A percentile compares a stretch with the other conserved stretches of the same genome.
Evolutionary conservation across 768 basidiomycete genomes (phyloP).

Genomic region (Xerocomellus chrysenteron): DNA sequence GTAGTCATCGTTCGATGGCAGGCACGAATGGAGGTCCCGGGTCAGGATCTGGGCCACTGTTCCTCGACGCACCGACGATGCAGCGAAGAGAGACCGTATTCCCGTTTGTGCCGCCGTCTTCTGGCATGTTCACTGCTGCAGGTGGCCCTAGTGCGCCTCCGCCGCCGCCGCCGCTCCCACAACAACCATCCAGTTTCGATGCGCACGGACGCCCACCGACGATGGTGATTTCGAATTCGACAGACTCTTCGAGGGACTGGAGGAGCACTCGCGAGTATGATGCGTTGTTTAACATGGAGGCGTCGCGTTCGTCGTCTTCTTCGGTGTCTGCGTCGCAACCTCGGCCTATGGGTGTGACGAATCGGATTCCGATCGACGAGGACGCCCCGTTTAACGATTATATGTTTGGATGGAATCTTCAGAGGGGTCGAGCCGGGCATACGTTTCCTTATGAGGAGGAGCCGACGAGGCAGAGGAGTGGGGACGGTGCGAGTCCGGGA

Average conservation of each 20-base stretch:
- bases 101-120: constrained; percentile 6
- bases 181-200: constrained; percentile 5
- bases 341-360: constrained; percentile 15
- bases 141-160: neutral
- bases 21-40: neutral
- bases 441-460: constrained; percentile 3
- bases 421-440: neutral
- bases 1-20: constrained; percentile 7
- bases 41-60: neutral
- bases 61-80: constrained; percentile 9
- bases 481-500: constrained; percentile 9
- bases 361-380: constrained; percentile 22
- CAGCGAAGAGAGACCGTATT: constrained; percentile 14
- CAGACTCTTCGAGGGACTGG: constrained; percentile 17
- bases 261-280: constrained; percentile 11
- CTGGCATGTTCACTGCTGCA: constrained; percentile 1
- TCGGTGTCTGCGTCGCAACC: constrained; percentile 2
- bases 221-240: constrained; percentile 8
- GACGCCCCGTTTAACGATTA: constrained; percentile 17
- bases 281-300: constrained; percentile 3
- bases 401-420: constrained; percentile 14
- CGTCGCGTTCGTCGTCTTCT: constrained; percentile 18
- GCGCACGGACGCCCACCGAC: neutral
- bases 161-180: neutral
- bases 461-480: constrained; percentile 1